Conservation (phyloP, 2,329 filamentous ascomycete species). For the Plenodomus biglobosus region DNA sequence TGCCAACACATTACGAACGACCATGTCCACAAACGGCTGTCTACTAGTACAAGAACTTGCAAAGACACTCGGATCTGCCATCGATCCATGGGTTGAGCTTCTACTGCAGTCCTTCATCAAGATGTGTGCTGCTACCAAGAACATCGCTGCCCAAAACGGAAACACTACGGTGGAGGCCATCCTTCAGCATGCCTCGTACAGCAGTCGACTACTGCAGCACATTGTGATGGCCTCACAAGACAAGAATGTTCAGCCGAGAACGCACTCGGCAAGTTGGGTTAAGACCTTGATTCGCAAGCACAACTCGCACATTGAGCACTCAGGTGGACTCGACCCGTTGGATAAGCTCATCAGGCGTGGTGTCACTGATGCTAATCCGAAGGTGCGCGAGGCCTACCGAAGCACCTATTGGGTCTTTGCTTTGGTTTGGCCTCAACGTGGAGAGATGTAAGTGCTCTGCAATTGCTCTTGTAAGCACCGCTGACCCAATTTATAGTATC, state of each 20-base stretch:
- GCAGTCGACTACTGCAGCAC: slow-evolving; percentile 78
- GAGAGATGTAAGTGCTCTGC: slow-evolving; percentile 63
- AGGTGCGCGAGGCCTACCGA: slow-evolving; percentile 83
- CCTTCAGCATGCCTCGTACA: slow-evolving; percentile 78
- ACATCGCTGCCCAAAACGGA: slow-evolving; percentile 83
- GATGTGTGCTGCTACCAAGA: slow-evolving; percentile 85
- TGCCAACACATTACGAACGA: slow-evolving; percentile 80
- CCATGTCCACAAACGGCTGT: slow-evolving; percentile 84
- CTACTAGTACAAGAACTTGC: slow-evolving; percentile 83
- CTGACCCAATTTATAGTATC: slow-evolving; percentile 59
- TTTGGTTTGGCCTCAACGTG: slow-evolving; percentile 73
- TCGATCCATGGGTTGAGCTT: slow-evolving; percentile 88
- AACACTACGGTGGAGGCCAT: slow-evolving; percentile 80
- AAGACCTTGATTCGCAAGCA: slow-evolving; percentile 80
- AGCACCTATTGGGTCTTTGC: slow-evolving; percentile 85
- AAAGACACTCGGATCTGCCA: slow-evolving; percentile 69
- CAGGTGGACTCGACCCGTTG: slow-evolving; percentile 76
- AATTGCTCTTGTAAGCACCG: neutral
- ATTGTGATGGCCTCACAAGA: slow-evolving; percentile 80
- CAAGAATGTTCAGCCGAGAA: slow-evolving; percentile 87
- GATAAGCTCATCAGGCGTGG: slow-evolving; percentile 90
- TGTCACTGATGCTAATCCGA: slow-evolving; percentile 84
- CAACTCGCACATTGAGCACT: slow-evolving; percentile 80
- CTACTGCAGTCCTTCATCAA: slow-evolving; percentile 88
- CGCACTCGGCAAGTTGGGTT: slow-evolving; percentile 79